Percentiles rank a stretch among this genome's conserved stretches.
These are phyloP conservation scores for Lichtheimia corymbifera DNA, from an alignment of 371 early-diverging fungal species.

Conservation along the genomic window DNA sequence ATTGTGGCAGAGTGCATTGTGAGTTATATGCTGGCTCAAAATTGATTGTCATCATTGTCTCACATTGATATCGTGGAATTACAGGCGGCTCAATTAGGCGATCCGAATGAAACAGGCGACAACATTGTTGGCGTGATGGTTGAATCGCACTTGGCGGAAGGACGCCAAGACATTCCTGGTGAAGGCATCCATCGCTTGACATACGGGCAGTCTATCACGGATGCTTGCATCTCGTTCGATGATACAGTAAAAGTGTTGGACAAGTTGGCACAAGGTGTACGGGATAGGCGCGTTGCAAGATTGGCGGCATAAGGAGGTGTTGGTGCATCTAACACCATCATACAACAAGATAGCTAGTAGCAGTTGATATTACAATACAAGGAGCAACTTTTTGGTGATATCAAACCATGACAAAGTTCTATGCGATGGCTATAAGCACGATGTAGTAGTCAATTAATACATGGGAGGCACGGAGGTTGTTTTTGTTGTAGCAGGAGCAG, in stretches of 20 bases:
- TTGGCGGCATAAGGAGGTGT: not conserved
- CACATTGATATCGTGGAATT: not conserved
- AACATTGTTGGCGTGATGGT: conserved; percentile 84
- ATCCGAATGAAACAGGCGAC: conserved; percentile 50
- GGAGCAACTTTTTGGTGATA: too few species aligned
- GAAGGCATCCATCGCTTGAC: conserved; percentile 61
- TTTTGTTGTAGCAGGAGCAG: too few species aligned
- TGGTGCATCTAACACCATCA: too few species aligned
- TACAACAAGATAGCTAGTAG: too few species aligned
- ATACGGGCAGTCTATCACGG: conserved; percentile 80
- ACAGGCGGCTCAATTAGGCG: conserved; percentile 40
- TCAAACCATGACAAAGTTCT: too few species aligned
- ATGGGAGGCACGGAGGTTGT: too few species aligned
- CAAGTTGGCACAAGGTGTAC: conserved; percentile 66
- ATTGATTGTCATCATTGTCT: too few species aligned
- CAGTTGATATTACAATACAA: too few species aligned
- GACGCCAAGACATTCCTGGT: conserved; percentile 69
- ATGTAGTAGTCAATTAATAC: too few species aligned
- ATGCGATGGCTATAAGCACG: too few species aligned
- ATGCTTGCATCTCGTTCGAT: conserved; percentile 82
- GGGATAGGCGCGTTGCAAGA: conserved; percentile 57
- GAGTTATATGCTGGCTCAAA: not conserved
- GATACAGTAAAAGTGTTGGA: conserved; percentile 70
- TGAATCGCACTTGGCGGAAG: conserved; percentile 79
- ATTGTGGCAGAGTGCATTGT: conserved; percentile 75